These are phyloP conservation scores for Lunasporangiospora selenospora DNA, from an alignment of 192 early-diverging fungal genomes.

Conservation along the genomic window DNA sequence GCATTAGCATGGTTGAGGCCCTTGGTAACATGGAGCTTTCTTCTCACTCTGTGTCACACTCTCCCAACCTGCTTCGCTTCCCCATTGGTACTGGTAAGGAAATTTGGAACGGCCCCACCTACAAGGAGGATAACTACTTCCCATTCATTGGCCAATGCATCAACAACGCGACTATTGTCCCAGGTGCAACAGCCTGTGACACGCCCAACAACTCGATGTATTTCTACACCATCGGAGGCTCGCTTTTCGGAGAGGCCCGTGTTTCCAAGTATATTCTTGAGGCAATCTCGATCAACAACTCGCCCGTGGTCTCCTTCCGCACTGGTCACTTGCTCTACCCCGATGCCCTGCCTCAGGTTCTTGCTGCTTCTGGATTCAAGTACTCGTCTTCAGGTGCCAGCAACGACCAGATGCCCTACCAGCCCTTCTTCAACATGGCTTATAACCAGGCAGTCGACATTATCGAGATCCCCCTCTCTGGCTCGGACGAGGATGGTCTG, in stretches of 20 bases:
- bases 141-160: constrained; percentile 38
- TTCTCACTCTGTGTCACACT: constrained; percentile 29
- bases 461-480: constrained; percentile 20
- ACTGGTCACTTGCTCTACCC: constrained; percentile 34
- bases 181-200: constrained; percentile 8
- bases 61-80: constrained; percentile 14
- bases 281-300: constrained; percentile 15
- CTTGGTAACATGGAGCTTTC: constrained; percentile 23
- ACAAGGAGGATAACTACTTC: constrained; percentile 17
- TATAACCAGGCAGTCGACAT: constrained; percentile 20
- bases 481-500: constrained; percentile 25
- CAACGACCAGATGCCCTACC: constrained; percentile 31
- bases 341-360: constrained; percentile 17
- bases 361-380: constrained; percentile 10
- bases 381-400: constrained; percentile 19
- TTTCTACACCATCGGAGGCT: constrained; percentile 16
- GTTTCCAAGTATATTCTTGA: constrained; percentile 35
- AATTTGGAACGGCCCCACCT: constrained; percentile 4
- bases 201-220: constrained; percentile 10
- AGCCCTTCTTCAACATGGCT: constrained; percentile 17
- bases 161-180: constrained; percentile 11
- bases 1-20: constrained; percentile 21
- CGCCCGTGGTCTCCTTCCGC: constrained; percentile 12
- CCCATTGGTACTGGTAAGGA: constrained; percentile 15
- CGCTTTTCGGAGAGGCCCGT: constrained; percentile 18